Conservation (phyloP, 345 rosid genomes). For the Euphorbia pulcherrima region DNA sequence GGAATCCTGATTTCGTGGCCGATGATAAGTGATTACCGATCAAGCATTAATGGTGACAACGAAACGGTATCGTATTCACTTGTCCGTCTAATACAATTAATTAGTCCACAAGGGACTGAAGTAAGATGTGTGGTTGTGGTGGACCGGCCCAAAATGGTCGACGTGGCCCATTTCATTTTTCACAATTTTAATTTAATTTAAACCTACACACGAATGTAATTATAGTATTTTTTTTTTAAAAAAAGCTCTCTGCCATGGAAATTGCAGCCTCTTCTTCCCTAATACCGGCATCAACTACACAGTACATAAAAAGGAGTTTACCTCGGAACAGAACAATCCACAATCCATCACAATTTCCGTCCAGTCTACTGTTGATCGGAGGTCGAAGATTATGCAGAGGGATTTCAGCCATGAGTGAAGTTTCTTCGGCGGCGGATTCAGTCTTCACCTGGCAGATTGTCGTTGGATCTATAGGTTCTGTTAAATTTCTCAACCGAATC, state of each 20-base stretch:
- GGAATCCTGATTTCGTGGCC: too few species aligned
- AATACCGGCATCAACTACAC: background rate
- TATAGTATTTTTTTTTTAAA: background rate
- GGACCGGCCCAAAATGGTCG: background rate
- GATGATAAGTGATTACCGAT: too few species aligned
- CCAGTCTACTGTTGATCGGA: conserved; percentile 11
- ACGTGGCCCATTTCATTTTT: conserved; percentile 2
- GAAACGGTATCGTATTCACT: too few species aligned
- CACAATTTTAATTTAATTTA: background rate
- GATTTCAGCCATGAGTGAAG: conserved; percentile 33
- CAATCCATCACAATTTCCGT: conserved; percentile 27
- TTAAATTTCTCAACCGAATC: background rate
- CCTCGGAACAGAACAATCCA: conserved; percentile 1
- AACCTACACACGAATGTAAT: background rate
- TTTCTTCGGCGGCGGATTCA: conserved; percentile 38
- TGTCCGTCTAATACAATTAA: background rate
- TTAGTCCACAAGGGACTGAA: background rate
- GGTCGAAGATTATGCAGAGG: conserved; percentile 13
- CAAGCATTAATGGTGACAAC: too few species aligned
- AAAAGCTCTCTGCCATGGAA: background rate
- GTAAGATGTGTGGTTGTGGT: conserved; percentile 12
- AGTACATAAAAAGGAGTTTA: conserved; percentile 4
- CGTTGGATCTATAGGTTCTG: conserved; percentile 62
- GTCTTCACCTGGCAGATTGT: conserved; percentile 69
- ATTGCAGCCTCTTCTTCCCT: background rate